Conservation (phyloP, 192 early-diverging fungal genomes). For the Dissophora globulifera region DNA sequence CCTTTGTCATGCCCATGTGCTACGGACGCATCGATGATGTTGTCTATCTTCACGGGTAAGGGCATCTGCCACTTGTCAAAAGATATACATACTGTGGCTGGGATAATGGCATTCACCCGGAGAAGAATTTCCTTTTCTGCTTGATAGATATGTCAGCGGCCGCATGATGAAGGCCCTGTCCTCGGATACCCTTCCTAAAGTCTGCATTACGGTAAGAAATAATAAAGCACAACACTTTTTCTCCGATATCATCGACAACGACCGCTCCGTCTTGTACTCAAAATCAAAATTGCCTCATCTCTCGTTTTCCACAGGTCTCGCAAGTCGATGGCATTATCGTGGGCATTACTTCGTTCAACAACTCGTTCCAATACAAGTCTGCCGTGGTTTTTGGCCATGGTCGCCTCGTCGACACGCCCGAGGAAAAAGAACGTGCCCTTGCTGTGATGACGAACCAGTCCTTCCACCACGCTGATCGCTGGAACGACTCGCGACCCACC, state of each 20-base stretch:
- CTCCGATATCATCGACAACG: neutral
- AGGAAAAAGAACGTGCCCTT: conserved; percentile 56
- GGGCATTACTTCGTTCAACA: conserved; percentile 60
- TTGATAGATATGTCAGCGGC: conserved; percentile 48
- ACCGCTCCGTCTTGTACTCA: no score
- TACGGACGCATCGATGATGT: conserved; percentile 59
- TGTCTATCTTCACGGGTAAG: conserved; percentile 61
- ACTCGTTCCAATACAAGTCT: conserved; percentile 61
- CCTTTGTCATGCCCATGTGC: conserved; percentile 67
- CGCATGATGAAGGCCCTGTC: conserved; percentile 51
- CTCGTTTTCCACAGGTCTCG: no score
- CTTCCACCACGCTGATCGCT: conserved; percentile 55
- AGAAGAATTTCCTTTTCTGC: no score
- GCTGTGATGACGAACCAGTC: conserved; percentile 59
- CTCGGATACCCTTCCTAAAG: conserved; percentile 25
- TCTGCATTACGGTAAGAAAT: conserved; percentile 45
- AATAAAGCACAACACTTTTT: no score
- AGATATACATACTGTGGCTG: no score
- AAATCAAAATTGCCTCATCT: no score
- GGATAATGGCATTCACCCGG: no score
- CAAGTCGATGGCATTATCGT: conserved; percentile 59
- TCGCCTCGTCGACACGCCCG: conserved; percentile 44
- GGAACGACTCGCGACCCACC: conserved; percentile 50
- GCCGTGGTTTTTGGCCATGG: conserved; percentile 59
- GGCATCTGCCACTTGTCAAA: no score